Evolutionary conservation across 805 yeast genomes (phyloP).

Genomic region (Monosporozyma solicola): DNA sequence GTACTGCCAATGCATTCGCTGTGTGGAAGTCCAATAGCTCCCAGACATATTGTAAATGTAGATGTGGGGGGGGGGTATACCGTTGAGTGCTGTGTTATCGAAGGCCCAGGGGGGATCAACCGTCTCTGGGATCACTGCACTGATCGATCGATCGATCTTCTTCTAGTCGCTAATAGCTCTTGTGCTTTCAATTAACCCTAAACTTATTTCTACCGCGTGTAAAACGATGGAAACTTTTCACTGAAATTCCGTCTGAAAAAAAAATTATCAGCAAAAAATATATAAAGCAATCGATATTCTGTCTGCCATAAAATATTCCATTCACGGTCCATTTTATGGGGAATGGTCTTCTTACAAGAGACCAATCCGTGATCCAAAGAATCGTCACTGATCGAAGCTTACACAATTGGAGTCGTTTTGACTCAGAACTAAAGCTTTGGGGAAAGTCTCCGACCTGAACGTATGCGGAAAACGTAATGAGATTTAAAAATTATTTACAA

Average conservation of each 20-base stretch:
- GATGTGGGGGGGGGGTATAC: neutral
- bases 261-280: neutral
- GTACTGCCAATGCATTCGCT: constrained; percentile 72
- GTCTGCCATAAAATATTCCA: neutral
- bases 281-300: neutral
- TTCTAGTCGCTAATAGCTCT: neutral
- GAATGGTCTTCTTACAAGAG: neutral
- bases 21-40: constrained; percentile 81
- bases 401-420: constrained; percentile 37
- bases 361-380: constrained; percentile 60
- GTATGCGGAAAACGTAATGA: constrained; percentile 55
- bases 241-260: constrained; percentile 5
- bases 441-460: constrained; percentile 80
- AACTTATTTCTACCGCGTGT: neutral
- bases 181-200: neutral
- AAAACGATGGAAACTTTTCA: neutral
- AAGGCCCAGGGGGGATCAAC: neutral
- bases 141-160: neutral
- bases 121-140: too few species aligned
- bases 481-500: constrained; percentile 31
- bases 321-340: neutral
- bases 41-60: constrained; percentile 46
- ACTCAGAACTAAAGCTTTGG: constrained; percentile 45
- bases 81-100: neutral
- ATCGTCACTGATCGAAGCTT: constrained; percentile 64